Evolutionary conservation across 1,139 yeast genomes (phyloP).

Genomic region (Taphrina communis): DNA sequence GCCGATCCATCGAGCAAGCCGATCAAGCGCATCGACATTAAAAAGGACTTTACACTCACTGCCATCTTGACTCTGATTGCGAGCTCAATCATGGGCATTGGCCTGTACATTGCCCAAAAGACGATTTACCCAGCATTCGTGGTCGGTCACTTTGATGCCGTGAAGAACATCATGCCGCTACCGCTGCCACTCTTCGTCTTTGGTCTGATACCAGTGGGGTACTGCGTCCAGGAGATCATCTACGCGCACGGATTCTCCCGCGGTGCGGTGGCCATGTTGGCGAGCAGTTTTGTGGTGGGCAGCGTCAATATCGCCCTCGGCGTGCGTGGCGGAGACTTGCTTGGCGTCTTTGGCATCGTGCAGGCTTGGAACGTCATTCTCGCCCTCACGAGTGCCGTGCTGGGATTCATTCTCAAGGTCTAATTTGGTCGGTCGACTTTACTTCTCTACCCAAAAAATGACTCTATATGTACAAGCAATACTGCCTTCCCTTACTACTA

Average conservation of each 20-base stretch:
- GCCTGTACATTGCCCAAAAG: conserved; percentile 35
- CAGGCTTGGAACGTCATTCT: conserved; percentile 20
- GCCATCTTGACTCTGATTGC: conserved; percentile 18
- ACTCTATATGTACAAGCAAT: conserved; percentile 13
- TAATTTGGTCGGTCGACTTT: neutral
- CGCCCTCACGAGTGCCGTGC: conserved; percentile 11
- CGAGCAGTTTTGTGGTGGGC: conserved; percentile 11
- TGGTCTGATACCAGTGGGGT: conserved; percentile 32
- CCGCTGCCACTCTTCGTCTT: conserved; percentile 36
- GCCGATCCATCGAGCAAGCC: neutral
- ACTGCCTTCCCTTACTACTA: neutral
- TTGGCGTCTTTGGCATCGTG: conserved; percentile 27
- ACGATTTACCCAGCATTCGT: conserved; percentile 26
- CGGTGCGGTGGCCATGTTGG: conserved; percentile 15
- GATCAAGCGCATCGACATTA: neutral
- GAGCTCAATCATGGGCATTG: conserved; percentile 26
- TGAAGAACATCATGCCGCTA: conserved; percentile 23
- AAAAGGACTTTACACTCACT: conserved; percentile 22
- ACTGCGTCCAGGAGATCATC: conserved; percentile 32
- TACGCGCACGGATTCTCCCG: conserved; percentile 24
- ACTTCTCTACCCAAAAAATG: too few relatives aligned
- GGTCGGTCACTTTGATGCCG: conserved; percentile 25
- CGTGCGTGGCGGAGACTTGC: conserved; percentile 27
- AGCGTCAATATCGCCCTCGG: conserved; percentile 23
- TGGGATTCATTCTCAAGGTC: conserved; percentile 27